Base-by-base conservation (phyloP, 1,139 yeast species). In the Lizanozyma gosingica region DNA sequence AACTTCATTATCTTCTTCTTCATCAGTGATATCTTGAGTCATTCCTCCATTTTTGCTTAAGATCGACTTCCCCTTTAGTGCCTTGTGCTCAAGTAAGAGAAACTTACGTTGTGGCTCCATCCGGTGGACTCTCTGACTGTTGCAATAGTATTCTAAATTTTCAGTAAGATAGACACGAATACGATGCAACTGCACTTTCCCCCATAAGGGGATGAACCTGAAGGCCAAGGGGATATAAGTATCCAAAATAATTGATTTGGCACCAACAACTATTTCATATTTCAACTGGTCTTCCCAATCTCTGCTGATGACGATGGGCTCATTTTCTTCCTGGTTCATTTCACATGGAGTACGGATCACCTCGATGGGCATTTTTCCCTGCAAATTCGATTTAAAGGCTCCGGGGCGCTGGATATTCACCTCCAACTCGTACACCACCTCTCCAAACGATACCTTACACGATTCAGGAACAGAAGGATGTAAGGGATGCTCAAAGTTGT, bases 211-310 rank as follows among this genome's bases (percentile, higher is more conserved):
- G 0, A 84, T 80, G 49, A 92, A 74, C 50, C 84, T 70, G 62
- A 92, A 84, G 2, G 92, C 85, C 15, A 92, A 70, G 0, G 97
- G 97, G 39, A 92, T 63, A 52, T 76, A 80, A 3, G 92, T 80
- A 53, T 94, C 90, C 40, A 92, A 69, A 2, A 94, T 81, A 41
- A 90, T 79, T 16, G 92, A 81, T 57, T 92, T 92, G 16, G 96
- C 83, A 36, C 87, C 94, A 41, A 92, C 81, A 22, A 87, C 81
- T 39, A 92, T 87, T 55, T 92, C 97, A 55, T 92, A 92, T 49
- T 81, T 80, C 35, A 92, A 61, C 55, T 85, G 88, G 55, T 85
- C 90, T 57, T 92, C 97, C 98, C 98, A 92, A 50, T 85, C 92
- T 47, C 94, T 71, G 14, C 84, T 72, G 35, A 92, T 88, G 4